Evolutionary conservation across 1,139 yeast genomes (phyloP).

Genomic region (Candida glucosophila): DNA sequence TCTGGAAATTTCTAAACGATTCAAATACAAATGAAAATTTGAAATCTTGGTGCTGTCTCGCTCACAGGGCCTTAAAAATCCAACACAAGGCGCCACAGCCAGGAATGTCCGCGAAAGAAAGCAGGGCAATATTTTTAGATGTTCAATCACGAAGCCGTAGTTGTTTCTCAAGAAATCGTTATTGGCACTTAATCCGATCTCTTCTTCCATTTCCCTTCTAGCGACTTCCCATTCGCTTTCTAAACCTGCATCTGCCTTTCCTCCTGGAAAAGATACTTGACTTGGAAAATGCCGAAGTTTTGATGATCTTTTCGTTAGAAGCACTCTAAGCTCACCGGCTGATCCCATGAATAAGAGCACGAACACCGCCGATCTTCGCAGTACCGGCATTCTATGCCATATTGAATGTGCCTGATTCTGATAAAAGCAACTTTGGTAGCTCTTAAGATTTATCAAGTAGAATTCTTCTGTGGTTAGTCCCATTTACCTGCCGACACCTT

Average conservation of each 20-base stretch:
- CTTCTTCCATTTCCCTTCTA: slow-evolving; percentile 78
- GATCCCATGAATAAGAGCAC: slow-evolving; percentile 62
- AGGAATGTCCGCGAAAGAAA: slow-evolving; percentile 72
- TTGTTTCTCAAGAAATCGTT: slow-evolving; percentile 34
- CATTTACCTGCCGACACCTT: too few relatives aligned
- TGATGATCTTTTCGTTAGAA: slow-evolving; percentile 70
- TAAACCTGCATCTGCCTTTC: slow-evolving; percentile 58
- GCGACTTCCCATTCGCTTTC: slow-evolving; percentile 71
- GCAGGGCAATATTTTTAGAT: slow-evolving; percentile 56
- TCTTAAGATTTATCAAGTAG: slow-evolving; percentile 14
- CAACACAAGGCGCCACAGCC: slow-evolving; percentile 78
- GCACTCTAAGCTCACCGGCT: slow-evolving; percentile 65
- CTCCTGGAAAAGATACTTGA: slow-evolving; percentile 87
- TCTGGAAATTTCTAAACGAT: slow-evolving; percentile 67
- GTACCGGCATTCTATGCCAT: slow-evolving; percentile 51
- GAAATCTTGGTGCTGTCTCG: slow-evolving; percentile 16
- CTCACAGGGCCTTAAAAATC: slow-evolving; percentile 37
- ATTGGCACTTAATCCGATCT: slow-evolving; percentile 61
- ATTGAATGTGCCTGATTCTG: slow-evolving; percentile 28
- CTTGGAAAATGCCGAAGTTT: slow-evolving; percentile 70
- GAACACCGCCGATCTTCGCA: slow-evolving; percentile 72
- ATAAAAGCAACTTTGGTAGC: slow-evolving; percentile 17
- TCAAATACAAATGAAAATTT: slow-evolving; percentile 34
- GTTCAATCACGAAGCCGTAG: slow-evolving; percentile 49
- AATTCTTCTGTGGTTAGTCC: slow-evolving; percentile 11